phyloP scores from a whole-genome alignment of 177 flowering plant genomes.

The Vitis hybrid region DNA sequence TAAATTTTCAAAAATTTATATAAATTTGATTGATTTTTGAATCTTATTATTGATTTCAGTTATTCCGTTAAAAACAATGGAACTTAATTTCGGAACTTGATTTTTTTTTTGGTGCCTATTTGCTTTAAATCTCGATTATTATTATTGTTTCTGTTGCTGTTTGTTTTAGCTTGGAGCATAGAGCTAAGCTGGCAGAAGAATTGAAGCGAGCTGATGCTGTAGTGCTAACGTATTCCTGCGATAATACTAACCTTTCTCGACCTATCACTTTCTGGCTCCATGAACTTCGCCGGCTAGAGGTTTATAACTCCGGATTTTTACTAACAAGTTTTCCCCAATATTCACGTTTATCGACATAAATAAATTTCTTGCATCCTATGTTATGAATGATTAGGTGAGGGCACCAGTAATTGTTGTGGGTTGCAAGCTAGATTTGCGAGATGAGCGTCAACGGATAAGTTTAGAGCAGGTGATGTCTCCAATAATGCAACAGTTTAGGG shows the following conservation, averaged over 20 bases:
- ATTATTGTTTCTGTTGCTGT: neutral
- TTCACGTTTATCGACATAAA: too few species aligned
- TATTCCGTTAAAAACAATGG: too few species aligned
- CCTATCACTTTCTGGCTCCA: slow-evolving; percentile 18
- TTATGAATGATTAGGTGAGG: slow-evolving; percentile 8
- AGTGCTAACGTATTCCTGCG: slow-evolving; percentile 23
- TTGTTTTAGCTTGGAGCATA: slow-evolving; percentile 24
- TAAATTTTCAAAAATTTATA: too few species aligned
- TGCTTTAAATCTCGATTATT: too few species aligned
- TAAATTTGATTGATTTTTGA: too few species aligned
- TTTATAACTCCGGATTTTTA: neutral
- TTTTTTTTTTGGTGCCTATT: too few species aligned
- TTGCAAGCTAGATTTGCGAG: slow-evolving; percentile 22
- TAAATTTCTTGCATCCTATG: neutral
- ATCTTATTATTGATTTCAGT: too few species aligned
- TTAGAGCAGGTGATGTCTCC: slow-evolving; percentile 19
- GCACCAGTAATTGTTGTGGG: slow-evolving; percentile 19
- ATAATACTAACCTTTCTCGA: slow-evolving; percentile 10
- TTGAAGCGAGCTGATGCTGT: slow-evolving; percentile 24
- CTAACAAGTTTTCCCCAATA: too few species aligned
- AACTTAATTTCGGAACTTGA: too few species aligned
- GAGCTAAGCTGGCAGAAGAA: slow-evolving; percentile 34
- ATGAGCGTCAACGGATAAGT: slow-evolving; percentile 12
- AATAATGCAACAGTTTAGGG: slow-evolving; percentile 22
- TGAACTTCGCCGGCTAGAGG: slow-evolving; percentile 18